Conservation (phyloP, 2,329 filamentous ascomycete species). For the Talaromyces pinophilus region DNA sequence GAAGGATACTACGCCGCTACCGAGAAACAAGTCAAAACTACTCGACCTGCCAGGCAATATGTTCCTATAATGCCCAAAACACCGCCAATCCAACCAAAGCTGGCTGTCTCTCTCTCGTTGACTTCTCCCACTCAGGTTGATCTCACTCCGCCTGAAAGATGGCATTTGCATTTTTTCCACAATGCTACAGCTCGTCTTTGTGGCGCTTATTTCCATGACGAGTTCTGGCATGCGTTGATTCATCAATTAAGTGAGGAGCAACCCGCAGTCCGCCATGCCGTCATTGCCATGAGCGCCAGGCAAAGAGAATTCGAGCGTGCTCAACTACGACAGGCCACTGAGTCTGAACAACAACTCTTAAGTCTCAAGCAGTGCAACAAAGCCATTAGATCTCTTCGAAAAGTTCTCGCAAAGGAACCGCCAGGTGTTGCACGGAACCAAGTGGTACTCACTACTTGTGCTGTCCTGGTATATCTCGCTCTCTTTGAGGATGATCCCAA, state of each 20-base stretch:
- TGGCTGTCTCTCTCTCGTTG: not conserved
- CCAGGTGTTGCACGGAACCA: not conserved
- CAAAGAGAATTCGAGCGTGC: conserved; percentile 28
- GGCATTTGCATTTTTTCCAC: not conserved
- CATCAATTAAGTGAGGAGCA: conserved; percentile 28
- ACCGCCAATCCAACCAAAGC: not conserved
- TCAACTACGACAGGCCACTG: not conserved
- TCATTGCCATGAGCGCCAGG: conserved; percentile 31
- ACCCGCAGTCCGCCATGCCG: conserved; percentile 30
- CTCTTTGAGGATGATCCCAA: not conserved
- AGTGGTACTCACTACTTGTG: not conserved
- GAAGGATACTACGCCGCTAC: conserved; percentile 24
- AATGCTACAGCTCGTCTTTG: not conserved
- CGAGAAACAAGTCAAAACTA: conserved; percentile 16
- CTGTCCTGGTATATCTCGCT: not conserved
- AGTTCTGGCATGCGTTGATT: conserved; percentile 23
- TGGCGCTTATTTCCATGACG: not conserved
- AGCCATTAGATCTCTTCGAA: not conserved
- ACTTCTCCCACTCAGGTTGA: not conserved
- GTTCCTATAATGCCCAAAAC: not conserved
- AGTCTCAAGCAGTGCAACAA: conserved; percentile 2
- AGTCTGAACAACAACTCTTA: not conserved
- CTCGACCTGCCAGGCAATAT: not conserved
- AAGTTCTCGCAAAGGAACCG: not conserved
- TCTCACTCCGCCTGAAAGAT: not conserved